Percentiles rank a stretch among this genome's conserved stretches.
These are phyloP conservation scores for Aspergillus caelatus DNA, from an alignment of 2,329 filamentous ascomycete genomes.

Conservation along the genomic window DNA sequence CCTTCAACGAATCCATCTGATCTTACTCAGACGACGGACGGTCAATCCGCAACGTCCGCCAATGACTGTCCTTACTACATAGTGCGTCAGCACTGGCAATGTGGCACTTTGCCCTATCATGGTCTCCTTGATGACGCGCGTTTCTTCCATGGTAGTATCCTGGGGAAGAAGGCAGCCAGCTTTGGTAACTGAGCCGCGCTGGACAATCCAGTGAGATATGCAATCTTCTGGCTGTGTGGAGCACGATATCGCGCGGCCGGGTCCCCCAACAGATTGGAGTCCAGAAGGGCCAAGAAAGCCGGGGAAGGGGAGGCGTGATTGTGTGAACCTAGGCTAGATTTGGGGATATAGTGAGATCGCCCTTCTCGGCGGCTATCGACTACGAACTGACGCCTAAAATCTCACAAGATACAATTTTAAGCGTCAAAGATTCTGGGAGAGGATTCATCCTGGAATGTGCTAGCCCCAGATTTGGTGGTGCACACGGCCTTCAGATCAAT, in stretches of 20 bases:
- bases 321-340: conserved; percentile 81
- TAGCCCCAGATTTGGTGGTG: conserved; percentile 49
- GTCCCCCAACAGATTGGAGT: conserved; percentile 67
- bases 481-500: conserved; percentile 58
- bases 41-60: conserved; percentile 83
- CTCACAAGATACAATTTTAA: conserved; percentile 33
- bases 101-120: conserved; percentile 87
- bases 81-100: conserved; percentile 84
- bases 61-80: conserved; percentile 86
- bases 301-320: conserved; percentile 57
- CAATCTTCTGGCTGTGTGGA: conserved; percentile 79
- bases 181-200: conserved; percentile 78
- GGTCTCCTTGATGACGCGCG: conserved; percentile 87
- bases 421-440: conserved; percentile 5
- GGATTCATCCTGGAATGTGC: not conserved
- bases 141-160: conserved; percentile 87
- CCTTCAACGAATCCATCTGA: conserved; percentile 85
- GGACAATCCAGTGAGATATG: conserved; percentile 75
- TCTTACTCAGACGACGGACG: conserved; percentile 75
- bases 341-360: conserved; percentile 63
- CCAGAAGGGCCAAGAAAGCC: conserved; percentile 87
- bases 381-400: conserved; percentile 19
- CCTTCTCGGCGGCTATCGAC: conserved; percentile 13
- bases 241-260: conserved; percentile 63
- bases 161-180: conserved; percentile 82